Evolutionary conservation across 2,329 filamentous ascomycete species (phyloP), one percentile per base, ranked within the genome.

Genomic region (Diaporthe citri): DNA sequence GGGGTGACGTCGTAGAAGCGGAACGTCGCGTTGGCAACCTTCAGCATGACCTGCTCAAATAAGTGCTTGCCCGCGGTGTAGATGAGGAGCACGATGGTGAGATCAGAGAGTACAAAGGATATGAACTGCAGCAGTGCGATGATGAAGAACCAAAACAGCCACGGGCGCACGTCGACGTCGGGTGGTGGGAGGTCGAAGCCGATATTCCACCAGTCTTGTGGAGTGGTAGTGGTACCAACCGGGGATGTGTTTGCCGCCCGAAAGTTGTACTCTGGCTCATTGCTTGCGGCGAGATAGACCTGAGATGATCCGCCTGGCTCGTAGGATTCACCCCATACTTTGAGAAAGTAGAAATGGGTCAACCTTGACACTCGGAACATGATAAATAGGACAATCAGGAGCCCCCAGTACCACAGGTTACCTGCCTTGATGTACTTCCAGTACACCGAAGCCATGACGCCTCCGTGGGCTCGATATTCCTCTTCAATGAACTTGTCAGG

Each of bases 1-100:
- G 96, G 96, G 0, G 96, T 98, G 5, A 95, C 91, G 81, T 98
- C 96, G 84, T 97, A 97, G 83, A 96, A 98, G 1, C 95, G 91
- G 84, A 98, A 97, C 0, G 93, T 96, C 0, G 95, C 94, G 79
- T 92, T 90, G 80, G 93, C 93, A 67, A 98, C 94, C 70, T 90
- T 90, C 2, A 89, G 85, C 84, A 98, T 91, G 28, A 95, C 94
- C 52, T 91, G 88, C 76, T 87, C 87, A 83, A 98, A 98, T 67
- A 98, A 89, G 9, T 87, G 86, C 78, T 93, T 94, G 0, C 94
- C 94, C 0, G 95, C 94, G 43, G 90, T 90, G 81, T 97, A 96
- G 31, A 95, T 91, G 77, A 97, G 94, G n/a, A 93, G 85, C 17
- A 96, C 88, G 80, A 96, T 90, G 43, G 94, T 87, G 8, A 92